Evolutionary conservation across 2,329 filamentous ascomycete species (phyloP), one percentile per base, ranked within the genome.

Genomic region (Zalaria obscura): DNA sequence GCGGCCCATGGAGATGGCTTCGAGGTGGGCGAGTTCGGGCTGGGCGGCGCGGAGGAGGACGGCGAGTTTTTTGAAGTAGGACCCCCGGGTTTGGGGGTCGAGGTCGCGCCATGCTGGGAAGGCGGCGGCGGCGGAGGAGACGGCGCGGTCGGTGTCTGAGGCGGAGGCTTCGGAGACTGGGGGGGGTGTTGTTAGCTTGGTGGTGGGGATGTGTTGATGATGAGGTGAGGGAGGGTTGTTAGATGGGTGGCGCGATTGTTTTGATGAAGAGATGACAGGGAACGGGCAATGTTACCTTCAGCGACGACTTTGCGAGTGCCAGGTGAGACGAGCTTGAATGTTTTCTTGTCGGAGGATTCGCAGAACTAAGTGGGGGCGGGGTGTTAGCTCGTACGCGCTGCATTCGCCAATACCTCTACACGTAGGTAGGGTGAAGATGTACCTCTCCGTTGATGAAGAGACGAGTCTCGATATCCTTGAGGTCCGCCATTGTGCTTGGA

Each of bases 361-460:
- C 65, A 59, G 48, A 70, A 67, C 64, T 56, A 27, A 4, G 5
- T 3, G 10, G 5, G 10, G 18, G 3, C 7, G 11, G 40, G 25
- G 27, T 41, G 18, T 26, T 18, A 5, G 25, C 11, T 18, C 18
- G 18, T 18, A 18, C 18, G 18, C 18, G 18, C 18, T 18, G 18
- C 18, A 18, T 18, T 18, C 18, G 18, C 18, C 18, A 18, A 18
- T 18, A 18, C 18, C 18, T 18, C 18, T 18, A 18, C 18, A 18
- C 18, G 18, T 18, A 18, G 18, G 18, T 18, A 35, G 7, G 18
- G 18, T 44, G 10, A 43, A 5, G 11, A 25, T 33, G 32, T 50
- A 67, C 66, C 56, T 67, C 62, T 50, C 68, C 67, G 50, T 73
- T 69, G 54, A 73, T 72, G 49, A 70, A 69, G 41, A 72, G 58